Percentiles rank a stretch among this genome's conserved stretches.
These are phyloP conservation scores for Arabis alpina DNA, from an alignment of 345 rosid genomes.

Conservation along the genomic window DNA sequence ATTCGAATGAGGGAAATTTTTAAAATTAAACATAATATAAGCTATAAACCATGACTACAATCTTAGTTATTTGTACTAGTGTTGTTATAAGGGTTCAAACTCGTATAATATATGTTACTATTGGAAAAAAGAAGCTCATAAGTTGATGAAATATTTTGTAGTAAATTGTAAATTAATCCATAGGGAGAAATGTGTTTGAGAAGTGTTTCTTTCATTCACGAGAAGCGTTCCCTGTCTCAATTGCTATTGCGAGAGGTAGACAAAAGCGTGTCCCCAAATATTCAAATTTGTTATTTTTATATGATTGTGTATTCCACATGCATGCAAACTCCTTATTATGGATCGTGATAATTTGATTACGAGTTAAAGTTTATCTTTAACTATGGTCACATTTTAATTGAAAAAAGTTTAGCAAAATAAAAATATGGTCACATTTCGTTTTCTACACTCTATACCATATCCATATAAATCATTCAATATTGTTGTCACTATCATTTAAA, in stretches of 20 bases:
- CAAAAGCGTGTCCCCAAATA: constrained; percentile 28
- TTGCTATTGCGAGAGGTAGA: constrained; percentile 6
- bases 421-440: neutral
- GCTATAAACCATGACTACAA: no score
- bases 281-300: constrained; percentile 2
- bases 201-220: constrained; percentile 23
- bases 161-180: neutral
- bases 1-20: neutral
- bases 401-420: no score
- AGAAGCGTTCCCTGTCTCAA: constrained; percentile 31
- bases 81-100: no score
- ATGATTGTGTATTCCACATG: constrained; percentile 18
- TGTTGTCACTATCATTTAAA: neutral
- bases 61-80: no score
- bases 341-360: constrained; percentile 1
- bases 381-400: neutral
- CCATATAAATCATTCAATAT: constrained; percentile 13
- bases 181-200: neutral
- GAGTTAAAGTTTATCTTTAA: neutral
- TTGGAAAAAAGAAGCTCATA: no score
- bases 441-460: constrained; percentile 7
- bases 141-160: neutral
- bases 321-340: constrained; percentile 27
- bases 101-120: no score
- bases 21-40: neutral